phyloP scores from a whole-genome alignment of 2,329 filamentous ascomycete species.

The Lasiodiplodia citricola region DNA sequence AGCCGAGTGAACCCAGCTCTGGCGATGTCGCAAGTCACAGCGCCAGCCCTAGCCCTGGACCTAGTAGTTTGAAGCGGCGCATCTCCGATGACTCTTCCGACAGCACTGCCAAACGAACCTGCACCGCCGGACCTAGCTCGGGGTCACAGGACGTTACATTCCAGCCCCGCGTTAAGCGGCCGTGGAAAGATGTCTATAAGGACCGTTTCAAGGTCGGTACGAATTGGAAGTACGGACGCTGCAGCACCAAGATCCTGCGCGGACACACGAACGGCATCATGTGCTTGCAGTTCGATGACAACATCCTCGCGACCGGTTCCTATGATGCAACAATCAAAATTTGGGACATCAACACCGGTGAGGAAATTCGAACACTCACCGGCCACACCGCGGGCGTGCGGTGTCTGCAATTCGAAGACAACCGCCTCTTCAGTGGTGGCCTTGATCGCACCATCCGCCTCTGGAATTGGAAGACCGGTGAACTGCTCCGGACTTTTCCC shows the following conservation, averaged over 20 bases:
- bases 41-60: constrained; percentile 29
- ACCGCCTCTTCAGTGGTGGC: constrained; percentile 87
- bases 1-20: constrained; percentile 30
- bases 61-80: constrained; percentile 38
- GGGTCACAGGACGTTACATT: constrained; percentile 47
- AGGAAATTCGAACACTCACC: constrained; percentile 80
- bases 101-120: constrained; percentile 39
- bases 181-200: constrained; percentile 97
- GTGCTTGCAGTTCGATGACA: constrained; percentile 81
- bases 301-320: constrained; percentile 88
- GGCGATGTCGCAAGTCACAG: constrained; percentile 24
- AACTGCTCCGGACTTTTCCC: constrained; percentile 79
- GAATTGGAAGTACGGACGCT: constrained; percentile 97
- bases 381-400: constrained; percentile 86
- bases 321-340: constrained; percentile 96
- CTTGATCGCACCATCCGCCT: constrained; percentile 87
- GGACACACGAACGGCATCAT: constrained; percentile 89
- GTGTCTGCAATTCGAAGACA: constrained; percentile 90
- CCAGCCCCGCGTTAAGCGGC: constrained; percentile 59
- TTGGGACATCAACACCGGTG: constrained; percentile 89
- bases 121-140: constrained; percentile 31
- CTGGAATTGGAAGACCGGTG: constrained; percentile 95
- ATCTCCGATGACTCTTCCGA: constrained; percentile 33
- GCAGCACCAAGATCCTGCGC: constrained; percentile 79
- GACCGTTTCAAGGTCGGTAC: constrained; percentile 94